A percentile compares a stretch with the other conserved stretches of the same genome.
phyloP scores from a whole-genome alignment of 2,329 filamentous ascomycete genomes.

The Juglanconis sp. region DNA sequence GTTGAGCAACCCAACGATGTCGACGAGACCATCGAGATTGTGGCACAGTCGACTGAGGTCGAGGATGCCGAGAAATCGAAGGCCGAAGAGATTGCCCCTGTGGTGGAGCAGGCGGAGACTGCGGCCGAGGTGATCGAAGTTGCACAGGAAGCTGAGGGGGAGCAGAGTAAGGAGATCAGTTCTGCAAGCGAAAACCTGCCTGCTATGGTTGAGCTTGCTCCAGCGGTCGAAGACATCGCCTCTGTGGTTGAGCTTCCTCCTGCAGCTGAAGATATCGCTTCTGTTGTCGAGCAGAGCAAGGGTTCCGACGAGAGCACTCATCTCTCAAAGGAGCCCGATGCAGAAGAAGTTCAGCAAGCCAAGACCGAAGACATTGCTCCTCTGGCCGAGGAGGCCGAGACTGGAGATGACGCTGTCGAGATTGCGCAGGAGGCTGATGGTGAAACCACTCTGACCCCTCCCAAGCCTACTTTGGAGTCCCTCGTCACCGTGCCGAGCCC shows the following conservation, averaged over 20 bases:
- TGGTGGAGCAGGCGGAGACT: conserved; percentile 23
- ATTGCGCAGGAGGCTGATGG: conserved; percentile 20
- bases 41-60: conserved; percentile 10
- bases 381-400: conserved; percentile 22
- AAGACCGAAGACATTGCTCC: conserved; percentile 19
- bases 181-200: neutral
- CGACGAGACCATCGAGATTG: neutral
- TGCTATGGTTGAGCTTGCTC: conserved; percentile 1
- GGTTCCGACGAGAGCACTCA: neutral
- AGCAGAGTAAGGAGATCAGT: neutral
- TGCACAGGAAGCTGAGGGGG: conserved; percentile 20
- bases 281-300: neutral
- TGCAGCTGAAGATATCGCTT: no score
- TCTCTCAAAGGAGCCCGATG: neutral
- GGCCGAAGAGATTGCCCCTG: conserved; percentile 21
- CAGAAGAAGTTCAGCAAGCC: neutral
- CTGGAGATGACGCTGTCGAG: conserved; percentile 20
- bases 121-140: conserved; percentile 21
- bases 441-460: conserved; percentile 28
- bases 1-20: neutral
- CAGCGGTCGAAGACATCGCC: neutral
- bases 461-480: conserved; percentile 18
- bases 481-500: conserved; percentile 16
- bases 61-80: conserved; percentile 12
- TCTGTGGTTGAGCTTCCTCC: neutral